Evolutionary conservation across 192 early-diverging fungal species (phyloP), one percentile per base, ranked within the genome.

Genomic region (Backusella morwellensis): DNA sequence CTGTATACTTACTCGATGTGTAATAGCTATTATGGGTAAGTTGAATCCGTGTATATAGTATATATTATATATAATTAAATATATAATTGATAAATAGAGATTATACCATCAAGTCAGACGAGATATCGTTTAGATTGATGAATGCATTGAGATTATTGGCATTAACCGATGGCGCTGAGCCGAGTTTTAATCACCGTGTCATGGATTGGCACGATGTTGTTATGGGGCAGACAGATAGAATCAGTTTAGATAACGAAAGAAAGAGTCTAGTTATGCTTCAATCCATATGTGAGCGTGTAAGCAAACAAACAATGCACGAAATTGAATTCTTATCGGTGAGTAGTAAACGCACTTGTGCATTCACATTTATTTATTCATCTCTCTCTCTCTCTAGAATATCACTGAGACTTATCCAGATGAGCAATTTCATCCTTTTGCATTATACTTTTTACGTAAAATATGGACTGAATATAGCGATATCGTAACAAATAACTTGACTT

Each of bases 61-160:
- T 32, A 32, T 32, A 32, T 50, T 32, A 32, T 50, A 41, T 8
- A 36, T 23, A 21, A 12, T 72, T 42, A 40, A 70, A 66, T 15
- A 40, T 54, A 21, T 32, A n/a, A 87, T 41, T 44, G 42, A 44
- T 15, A 44, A 44, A 5, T 50, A 50, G 86, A 15, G 88, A 89
- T 72, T 89, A 89, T 77, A 80, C 83, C 0, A 79, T 89, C 6
- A 84, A 83, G 52, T 68, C 67, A 74, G 73, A 80, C 11, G 86
- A 89, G 19, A 78, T 85, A 0, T 88, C 86, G 8, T 89, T 86
- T 79, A 78, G 89, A 59, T 59, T 88, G 17, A 47, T 88, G 26
- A 79, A 77, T 1, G 85, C 85, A 32, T 72, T 88, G 72, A 83
- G 89, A 17, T 66, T 90, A 15, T 59, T 82, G 36, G 76, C 85